Evolutionary conservation across 148 eudicot species (phyloP).

Genomic region (Chenopodium quinoa): DNA sequence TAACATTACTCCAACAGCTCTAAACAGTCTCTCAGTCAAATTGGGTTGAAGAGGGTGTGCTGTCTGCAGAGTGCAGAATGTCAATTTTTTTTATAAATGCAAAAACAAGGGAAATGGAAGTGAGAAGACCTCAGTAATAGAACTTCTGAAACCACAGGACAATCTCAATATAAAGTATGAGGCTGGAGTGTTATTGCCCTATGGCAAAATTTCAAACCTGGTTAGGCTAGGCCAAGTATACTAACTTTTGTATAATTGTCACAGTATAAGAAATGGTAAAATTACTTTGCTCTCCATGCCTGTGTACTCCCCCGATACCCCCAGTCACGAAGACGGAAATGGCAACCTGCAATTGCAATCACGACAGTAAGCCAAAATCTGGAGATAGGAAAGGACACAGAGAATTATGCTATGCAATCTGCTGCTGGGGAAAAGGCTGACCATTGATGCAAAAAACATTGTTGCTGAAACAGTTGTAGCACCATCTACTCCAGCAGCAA

Average conservation of each 20-base stretch:
- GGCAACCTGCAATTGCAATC: conserved; percentile 64
- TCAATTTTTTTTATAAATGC: background rate
- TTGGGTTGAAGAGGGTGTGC: background rate
- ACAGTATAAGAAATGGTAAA: conserved; percentile 2
- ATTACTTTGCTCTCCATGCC: conserved; percentile 85
- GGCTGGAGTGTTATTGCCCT: background rate
- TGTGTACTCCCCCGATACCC: conserved; percentile 96
- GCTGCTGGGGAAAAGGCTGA: conserved; percentile 21
- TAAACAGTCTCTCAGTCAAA: background rate
- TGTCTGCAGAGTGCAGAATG: background rate
- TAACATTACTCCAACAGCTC: background rate
- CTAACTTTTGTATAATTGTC: background rate
- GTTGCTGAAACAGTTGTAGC: conserved; percentile 98
- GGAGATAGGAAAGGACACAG: background rate
- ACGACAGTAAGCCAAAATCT: conserved; percentile 15
- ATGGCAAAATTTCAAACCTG: background rate
- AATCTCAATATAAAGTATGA: background rate
- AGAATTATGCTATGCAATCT: background rate
- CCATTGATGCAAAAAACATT: conserved; percentile 90
- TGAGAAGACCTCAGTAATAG: background rate
- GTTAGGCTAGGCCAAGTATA: background rate
- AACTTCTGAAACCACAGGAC: background rate
- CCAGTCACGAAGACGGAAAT: conserved; percentile 91
- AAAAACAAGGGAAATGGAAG: background rate
- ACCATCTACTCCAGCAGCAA: conserved; percentile 77